Evolutionary conservation across 2,329 filamentous ascomycete species (phyloP), one percentile per base, ranked within the genome.

Genomic region (Colletotrichum graminicola): DNA sequence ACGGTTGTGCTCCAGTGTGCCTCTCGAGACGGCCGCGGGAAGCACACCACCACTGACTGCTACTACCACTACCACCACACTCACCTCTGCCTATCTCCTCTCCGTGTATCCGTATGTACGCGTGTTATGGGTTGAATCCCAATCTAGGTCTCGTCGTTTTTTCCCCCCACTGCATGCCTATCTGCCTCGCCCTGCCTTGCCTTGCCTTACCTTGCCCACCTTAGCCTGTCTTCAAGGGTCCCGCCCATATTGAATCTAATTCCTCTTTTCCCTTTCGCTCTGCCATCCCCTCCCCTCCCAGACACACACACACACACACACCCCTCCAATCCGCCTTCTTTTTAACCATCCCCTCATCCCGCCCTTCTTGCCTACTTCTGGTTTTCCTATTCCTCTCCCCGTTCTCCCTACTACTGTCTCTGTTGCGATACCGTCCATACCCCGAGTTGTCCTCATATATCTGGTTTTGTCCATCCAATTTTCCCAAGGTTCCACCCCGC

Each of bases 211-310:
- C 67, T 66, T 36, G 18, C 55, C 39, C 59, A 52, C 32, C 67
- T 70, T 69, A 65, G 63, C 45, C 51, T 18, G 61, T 62, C 64
- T 67, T 67, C 68, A 62, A 65, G 68, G 68, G 47, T 60, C 41
- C 56, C 45, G 63, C 64, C 61, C 68, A 62, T 71, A 67, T 57
- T 52, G 68, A 71, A 71, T 64, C 68, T 59, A 68, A 70, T 70
- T 56, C 66, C 32, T 70, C 67, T 65, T 60, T 60, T 45, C 65
- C 64, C 67, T 61, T 65, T 60, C 66, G 3, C 52, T 32, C 11
- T 39, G 7, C 36, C 36, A 12, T 11, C 11, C 7, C 11, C 36
- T 12, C 11, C 36, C 36, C 36, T 12, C 36, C 36, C 11, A 8
- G 7, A 32, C 41, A 11, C 47, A n/a, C n/a, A n/a, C n/a, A n/a